Evolutionary conservation across 441 rosid species (phyloP), one percentile per base, ranked within the genome.

Genomic region (Codiaeum variegatum): DNA sequence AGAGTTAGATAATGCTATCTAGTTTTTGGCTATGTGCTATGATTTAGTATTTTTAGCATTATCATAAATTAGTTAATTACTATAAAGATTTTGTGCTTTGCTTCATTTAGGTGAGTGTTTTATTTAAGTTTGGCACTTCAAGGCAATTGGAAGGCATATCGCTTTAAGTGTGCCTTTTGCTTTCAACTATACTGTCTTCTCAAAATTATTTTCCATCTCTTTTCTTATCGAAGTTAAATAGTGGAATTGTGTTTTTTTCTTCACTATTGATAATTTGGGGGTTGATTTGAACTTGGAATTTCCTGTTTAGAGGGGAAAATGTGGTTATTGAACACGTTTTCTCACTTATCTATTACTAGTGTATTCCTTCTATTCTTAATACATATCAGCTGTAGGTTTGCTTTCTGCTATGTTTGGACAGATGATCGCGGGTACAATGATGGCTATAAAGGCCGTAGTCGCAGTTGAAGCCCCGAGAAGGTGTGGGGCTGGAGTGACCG

Each of bases 401-500:
- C 16, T 9, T 26, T 54, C n/a, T 76, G 11, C 23, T 62, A 54
- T 68, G 13, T 58, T 12, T 61, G 61, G 31, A 75, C 84, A 88
- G 95, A 80, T 73, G 78, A 64, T 11, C 65, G 78, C n/a, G 79
- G 82, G 34, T 64, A 60, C 62, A 51, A 72, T 72, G 81, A 82
- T 73, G 81, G 83, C 36, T 44, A 75, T 54, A 79, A 67, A 69
- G 81, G 72, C 24, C 73, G 77, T 4, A 76, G 83, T 73, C 76
- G 79, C 26, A 82, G 86, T 78, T 79, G 76, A 15, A 83, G 89
- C 69, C 85, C 84, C 36, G 76, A 67, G 49, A 78, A 15, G 69
- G 81, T 78, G 55, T 60, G 81, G 13, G 75, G 86, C 51, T 82
- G 82, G 83, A 74, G 75, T 58, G 84, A 84, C 42, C 83, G 79